Conservation (phyloP, 352 stramenopile species). For the Saprolegnia diclina region DNA sequence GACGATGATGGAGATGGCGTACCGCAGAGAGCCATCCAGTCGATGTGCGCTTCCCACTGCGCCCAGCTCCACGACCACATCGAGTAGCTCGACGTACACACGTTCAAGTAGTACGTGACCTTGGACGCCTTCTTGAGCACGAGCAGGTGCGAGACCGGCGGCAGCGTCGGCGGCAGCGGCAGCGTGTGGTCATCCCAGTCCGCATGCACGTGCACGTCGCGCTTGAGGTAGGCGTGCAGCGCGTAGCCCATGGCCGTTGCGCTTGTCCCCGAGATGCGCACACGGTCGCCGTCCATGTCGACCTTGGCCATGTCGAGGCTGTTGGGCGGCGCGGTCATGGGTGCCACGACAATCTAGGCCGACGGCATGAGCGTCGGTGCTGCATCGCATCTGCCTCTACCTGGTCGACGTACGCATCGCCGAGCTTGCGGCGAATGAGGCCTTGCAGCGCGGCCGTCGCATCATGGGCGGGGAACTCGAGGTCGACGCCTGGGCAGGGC, state of each 20-base stretch:
- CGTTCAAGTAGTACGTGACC: conserved; percentile 90
- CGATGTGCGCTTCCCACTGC: conserved; percentile 86
- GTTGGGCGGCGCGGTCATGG: conserved; percentile 35
- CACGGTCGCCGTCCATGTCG: conserved; percentile 36
- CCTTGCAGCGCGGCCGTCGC: conserved; percentile 2
- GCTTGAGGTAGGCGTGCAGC: conserved; percentile 75
- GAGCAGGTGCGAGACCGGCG: conserved; percentile 34
- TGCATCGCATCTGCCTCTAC: background rate
- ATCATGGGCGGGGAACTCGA: conserved; percentile 19
- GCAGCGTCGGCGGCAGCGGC: conserved; percentile 46
- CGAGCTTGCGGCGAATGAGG: conserved; percentile 5
- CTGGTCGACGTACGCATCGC: conserved; percentile 20
- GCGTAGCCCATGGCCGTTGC: conserved; percentile 65
- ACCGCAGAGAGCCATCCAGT: conserved; percentile 91
- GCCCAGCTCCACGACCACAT: conserved; percentile 82
- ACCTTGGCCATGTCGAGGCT: conserved; percentile 64
- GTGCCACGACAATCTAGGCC: conserved; percentile 46
- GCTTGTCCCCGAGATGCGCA: conserved; percentile 48
- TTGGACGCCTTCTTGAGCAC: conserved; percentile 56
- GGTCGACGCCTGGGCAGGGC: background rate
- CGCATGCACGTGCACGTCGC: conserved; percentile 56
- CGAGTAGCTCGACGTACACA: conserved; percentile 89
- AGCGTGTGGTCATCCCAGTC: conserved; percentile 77
- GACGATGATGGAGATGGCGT: conserved; percentile 9
- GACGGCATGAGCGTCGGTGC: background rate